Conservation (phyloP, 2,329 filamentous ascomycete genomes). For the Golovinomyces cichoracearum region DNA sequence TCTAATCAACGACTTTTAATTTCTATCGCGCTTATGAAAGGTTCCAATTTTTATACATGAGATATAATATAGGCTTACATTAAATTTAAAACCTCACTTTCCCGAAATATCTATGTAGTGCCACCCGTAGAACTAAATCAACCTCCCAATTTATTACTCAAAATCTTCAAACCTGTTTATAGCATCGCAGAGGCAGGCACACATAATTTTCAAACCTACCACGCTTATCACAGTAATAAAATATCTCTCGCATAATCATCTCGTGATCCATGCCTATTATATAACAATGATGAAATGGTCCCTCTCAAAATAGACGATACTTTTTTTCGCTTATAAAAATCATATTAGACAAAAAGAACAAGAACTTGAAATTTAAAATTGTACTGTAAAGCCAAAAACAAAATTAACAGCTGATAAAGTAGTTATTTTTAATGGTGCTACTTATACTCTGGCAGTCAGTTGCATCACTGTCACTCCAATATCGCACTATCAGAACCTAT, state of each 20-base stretch:
- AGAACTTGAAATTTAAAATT: conserved; percentile 1
- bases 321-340: conserved; percentile 1
- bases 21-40: neutral
- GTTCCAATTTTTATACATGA: neutral
- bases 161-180: neutral
- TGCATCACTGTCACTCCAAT: neutral
- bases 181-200: neutral
- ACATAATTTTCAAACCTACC: conserved; percentile 3
- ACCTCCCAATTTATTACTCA: neutral
- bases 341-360: conserved; percentile 1
- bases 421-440: neutral
- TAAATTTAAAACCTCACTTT: neutral
- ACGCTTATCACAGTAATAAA: conserved; percentile 2
- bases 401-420: neutral
- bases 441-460: neutral
- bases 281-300: conserved; percentile 2
- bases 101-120: neutral
- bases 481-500: neutral
- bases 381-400: neutral
- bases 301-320: conserved; percentile 4
- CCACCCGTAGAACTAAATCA: neutral
- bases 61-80: neutral
- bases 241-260: conserved; percentile 2
- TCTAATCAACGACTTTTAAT: neutral
- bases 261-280: conserved; percentile 3